Conservation (phyloP, 208 protist genomes). For the Vickermania spadyakhi region DNA sequence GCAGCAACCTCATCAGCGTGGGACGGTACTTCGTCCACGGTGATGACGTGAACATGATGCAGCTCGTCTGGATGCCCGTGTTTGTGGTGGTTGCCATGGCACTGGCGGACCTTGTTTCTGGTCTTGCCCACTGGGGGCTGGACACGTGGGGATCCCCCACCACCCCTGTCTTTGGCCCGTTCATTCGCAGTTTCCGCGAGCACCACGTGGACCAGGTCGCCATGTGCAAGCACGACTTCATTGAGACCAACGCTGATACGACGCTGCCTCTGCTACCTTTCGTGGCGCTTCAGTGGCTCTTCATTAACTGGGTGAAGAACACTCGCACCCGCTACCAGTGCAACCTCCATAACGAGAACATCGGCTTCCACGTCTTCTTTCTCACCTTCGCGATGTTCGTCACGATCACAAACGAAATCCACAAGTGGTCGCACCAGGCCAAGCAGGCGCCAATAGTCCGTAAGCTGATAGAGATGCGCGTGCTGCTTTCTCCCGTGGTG, state of each 20-base stretch:
- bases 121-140: conserved; percentile 89
- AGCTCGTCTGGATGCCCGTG: conserved; percentile 63
- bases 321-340: conserved; percentile 33
- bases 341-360: conserved; percentile 51
- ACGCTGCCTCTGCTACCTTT: conserved; percentile 80
- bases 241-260: conserved; percentile 94
- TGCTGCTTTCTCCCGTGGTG: conserved; percentile 75
- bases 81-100: conserved; percentile 72
- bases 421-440: conserved; percentile 90
- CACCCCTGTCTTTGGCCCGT: conserved; percentile 83
- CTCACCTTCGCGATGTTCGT: conserved; percentile 72
- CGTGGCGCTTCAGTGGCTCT: conserved; percentile 38
- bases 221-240: conserved; percentile 91
- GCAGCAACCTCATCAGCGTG: conserved; percentile 38
- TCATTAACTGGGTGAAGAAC: conserved; percentile 21
- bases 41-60: conserved; percentile 36
- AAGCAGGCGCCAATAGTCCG: conserved; percentile 47
- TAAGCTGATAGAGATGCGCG: conserved; percentile 48
- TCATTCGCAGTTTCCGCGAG: conserved; percentile 93
- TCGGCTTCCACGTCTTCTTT: conserved; percentile 59
- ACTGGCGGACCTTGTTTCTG: conserved; percentile 85
- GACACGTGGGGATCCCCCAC: conserved; percentile 92
- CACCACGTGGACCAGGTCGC: conserved; percentile 89
- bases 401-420: conserved; percentile 90
- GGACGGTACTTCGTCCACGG: conserved; percentile 66